Evolutionary conservation across 345 rosid genomes (phyloP), one percentile per base, ranked within the genome.

Genomic region (Stellera chamaejasme): DNA sequence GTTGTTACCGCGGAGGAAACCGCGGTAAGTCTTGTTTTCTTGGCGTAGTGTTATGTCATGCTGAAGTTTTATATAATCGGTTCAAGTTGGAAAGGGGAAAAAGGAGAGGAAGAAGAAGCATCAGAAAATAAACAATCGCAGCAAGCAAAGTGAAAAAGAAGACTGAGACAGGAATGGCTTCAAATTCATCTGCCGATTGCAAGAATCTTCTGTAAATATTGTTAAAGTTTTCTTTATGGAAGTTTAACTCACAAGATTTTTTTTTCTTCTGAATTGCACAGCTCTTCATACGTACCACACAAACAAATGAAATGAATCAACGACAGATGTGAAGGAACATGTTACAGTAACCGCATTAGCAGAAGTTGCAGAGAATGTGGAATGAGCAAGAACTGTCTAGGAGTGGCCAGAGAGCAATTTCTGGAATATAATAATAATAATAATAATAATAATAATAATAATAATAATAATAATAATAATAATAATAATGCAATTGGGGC

Each of bases 81-180:
- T 1, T 19, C 23, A 19, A 19, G 23, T 19, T 19, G 1, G 26
- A 62, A 65, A 67, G 55, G 7, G 64, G 10, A 4, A 54, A 45
- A 50, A 55, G 50, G 16, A 8, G 45, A 51, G 66, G 60, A 44
- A 28, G 43, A 19, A 59, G 67, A 46, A 62, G 66, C 68, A 64
- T 70, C 75, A 43, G 23, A 16, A 55, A 45, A 42, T 65, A 27
- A 25, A 28, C 60, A 32, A 25, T 46, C 48, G 13, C 54, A 27
- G 53, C 82, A 75, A 69, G 83, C 78, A 78, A 73, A 71, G 83
- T 78, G 69, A 62, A 58, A 48, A 44, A 19, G 66, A 70, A 66
- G 80, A 58, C 61, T 39, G 6, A 45, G 69, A 65, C 72, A 68
- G 59, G 61, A 27, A 27, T 43, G 55, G 57, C 23, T 10, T 23